Conservation (phyloP, 768 basidiomycete species). For the Mycena latifolia region DNA sequence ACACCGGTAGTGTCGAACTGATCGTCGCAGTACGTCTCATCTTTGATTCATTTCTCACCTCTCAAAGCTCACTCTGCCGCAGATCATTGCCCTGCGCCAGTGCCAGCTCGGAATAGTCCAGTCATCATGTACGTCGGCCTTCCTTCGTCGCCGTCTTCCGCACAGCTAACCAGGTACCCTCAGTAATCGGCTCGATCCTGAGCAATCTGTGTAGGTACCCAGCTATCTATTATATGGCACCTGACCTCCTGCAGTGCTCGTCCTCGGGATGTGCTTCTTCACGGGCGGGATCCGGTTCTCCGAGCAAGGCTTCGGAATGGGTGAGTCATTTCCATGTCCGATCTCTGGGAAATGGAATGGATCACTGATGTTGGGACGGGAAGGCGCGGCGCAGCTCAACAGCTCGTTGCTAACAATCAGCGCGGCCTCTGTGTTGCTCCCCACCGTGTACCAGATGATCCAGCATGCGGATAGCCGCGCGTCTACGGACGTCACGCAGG, state of each 20-base stretch:
- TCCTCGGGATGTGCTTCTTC: slow-evolving; percentile 79
- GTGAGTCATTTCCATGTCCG: slow-evolving; percentile 47
- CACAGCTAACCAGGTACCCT: background rate
- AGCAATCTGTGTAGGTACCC: slow-evolving; percentile 63
- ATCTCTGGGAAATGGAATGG: background rate
- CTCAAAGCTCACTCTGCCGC: background rate
- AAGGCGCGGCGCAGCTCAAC: slow-evolving; percentile 58
- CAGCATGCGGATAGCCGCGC: background rate
- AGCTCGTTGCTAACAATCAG: slow-evolving; percentile 67
- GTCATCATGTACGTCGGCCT: slow-evolving; percentile 61
- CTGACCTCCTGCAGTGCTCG: slow-evolving; percentile 54
- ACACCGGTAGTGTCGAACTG: slow-evolving; percentile 46
- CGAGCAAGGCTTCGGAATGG: slow-evolving; percentile 65
- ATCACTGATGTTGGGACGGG: background rate
- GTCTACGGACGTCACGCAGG: slow-evolving; percentile 34
- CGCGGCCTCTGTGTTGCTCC: slow-evolving; percentile 65
- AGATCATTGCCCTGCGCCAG: slow-evolving; percentile 37
- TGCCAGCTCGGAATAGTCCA: slow-evolving; percentile 69
- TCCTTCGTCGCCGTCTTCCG: too few species aligned
- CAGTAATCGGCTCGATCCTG: slow-evolving; percentile 74
- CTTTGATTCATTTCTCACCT: background rate
- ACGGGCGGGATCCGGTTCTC: slow-evolving; percentile 68
- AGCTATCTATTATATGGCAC: background rate
- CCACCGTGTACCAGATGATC: slow-evolving; percentile 67
- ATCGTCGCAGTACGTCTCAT: slow-evolving; percentile 65